Base-by-base conservation (phyloP, 768 basidiomycete genomes). In the Hortiboletus flavorubellus region DNA sequence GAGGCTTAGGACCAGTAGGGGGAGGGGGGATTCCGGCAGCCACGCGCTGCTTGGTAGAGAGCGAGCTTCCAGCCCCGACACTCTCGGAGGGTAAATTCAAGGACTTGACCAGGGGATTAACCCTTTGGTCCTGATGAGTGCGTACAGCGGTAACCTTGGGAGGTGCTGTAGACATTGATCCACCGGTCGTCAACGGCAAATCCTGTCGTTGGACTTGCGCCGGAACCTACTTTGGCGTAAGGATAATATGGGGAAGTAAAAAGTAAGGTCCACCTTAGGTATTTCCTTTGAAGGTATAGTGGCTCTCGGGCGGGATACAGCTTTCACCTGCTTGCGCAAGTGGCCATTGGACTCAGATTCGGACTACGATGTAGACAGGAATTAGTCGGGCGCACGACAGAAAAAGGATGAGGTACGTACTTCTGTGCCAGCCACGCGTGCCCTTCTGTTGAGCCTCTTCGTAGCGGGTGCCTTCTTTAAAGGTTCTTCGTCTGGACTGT, bases 31-130 rank as follows among this genome's bases (percentile, higher is more conserved):
- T 76, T 10, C 70, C 72, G 41, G 75, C 72, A 26, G 74, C 71
- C 6, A 84, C 62, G 7, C 80, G 74, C 49, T 80, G 77, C 61
- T 83, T 84, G 2, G 80, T 84, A 35, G 75, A 71, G 30, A 84
- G 72, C 10, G 74, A 73, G 54, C 72, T 76, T 34, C 68, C 69
- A 42, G 59, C 60, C 40, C 59, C 68, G 30, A 66, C 58, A 21
- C 57, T 68, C 31, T 53, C 23, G 33, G 66, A 44, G 1, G 68
- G 54, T 34, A 71, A 37, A 49, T 44, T 49, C 35, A 73, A 63
- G 9, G 68, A 15, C 51, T 74, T 73, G 3, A 75, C 73, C 29
- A 70, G 54, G 41, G 74, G 73, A 43, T 68, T 53, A 39, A 46
- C 1, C 48, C 51, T 63, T 50, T 70, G 68, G 33, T 70, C 70